Percentiles rank a stretch among this genome's conserved stretches.
phyloP scores from a whole-genome alignment of 108 stramenopile species.

The Fistulifera pelliculosa region DNA sequence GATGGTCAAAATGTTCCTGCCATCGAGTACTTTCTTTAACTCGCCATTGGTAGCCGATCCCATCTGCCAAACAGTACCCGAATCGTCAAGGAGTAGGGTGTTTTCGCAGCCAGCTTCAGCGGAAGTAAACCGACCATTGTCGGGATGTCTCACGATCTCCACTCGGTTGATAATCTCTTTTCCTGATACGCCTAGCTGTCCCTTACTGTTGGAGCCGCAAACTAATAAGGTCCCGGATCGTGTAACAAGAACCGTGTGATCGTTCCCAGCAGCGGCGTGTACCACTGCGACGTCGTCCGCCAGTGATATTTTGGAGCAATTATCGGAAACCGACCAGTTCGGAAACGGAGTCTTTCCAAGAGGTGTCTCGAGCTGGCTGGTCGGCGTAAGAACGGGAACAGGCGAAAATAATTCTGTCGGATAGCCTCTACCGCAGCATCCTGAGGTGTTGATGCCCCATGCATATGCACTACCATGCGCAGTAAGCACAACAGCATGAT shows the following conservation, averaged over 20 bases:
- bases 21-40: conserved; percentile 16
- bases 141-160: background rate
- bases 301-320: conserved; percentile 17
- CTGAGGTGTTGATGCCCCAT: conserved; percentile 54
- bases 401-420: conserved; percentile 37
- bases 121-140: conserved; percentile 23
- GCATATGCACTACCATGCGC: conserved; percentile 56
- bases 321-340: conserved; percentile 34
- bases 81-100: conserved; percentile 46
- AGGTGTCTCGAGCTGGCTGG: conserved; percentile 1
- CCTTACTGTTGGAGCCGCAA: conserved; percentile 46
- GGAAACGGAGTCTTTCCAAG: conserved; percentile 16
- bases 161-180: conserved; percentile 6
- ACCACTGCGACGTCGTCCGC: conserved; percentile 50
- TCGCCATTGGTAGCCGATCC: conserved; percentile 10
- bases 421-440: conserved; percentile 55
- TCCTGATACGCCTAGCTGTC: conserved; percentile 37
- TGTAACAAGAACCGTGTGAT: conserved; percentile 50
- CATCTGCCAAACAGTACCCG: conserved; percentile 53
- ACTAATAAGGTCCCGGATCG: conserved; percentile 49
- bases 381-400: conserved; percentile 36
- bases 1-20: conserved; percentile 28
- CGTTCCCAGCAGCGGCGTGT: conserved; percentile 57
- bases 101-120: conserved; percentile 44
- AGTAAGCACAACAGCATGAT: conserved; percentile 66